Evolutionary conservation across 1,139 yeast genomes (phyloP).

Genomic region (Nakaseomyces bracarensis): DNA sequence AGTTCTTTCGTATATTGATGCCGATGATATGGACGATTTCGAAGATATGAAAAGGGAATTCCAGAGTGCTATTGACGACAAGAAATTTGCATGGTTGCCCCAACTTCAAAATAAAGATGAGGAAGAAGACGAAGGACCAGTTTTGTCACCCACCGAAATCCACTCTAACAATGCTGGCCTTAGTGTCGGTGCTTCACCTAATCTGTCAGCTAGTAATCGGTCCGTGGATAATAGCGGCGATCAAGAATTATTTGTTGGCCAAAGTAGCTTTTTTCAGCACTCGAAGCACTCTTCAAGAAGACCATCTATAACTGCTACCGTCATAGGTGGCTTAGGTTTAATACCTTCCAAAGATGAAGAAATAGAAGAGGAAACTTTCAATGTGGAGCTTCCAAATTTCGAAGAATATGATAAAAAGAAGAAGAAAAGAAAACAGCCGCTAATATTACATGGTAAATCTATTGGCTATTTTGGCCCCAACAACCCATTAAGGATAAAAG

Average conservation of each 20-base stretch:
- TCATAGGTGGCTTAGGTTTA: neutral
- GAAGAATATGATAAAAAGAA: conserved; percentile 14
- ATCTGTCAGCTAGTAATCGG: neutral
- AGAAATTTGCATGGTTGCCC: conserved; percentile 28
- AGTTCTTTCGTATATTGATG: conserved; percentile 25
- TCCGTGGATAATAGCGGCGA: neutral
- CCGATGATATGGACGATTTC: conserved; percentile 31
- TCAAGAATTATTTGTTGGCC: neutral
- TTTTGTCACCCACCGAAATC: neutral
- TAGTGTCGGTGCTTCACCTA: neutral
- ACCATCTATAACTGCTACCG: neutral
- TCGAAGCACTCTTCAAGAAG: conserved; percentile 4
- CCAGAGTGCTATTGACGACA: conserved; percentile 21
- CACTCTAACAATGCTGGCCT: neutral
- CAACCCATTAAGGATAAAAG: conserved; percentile 30
- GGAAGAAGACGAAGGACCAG: neutral
- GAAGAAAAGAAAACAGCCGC: conserved; percentile 11
- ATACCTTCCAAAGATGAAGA: conserved; percentile 9
- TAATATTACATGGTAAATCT: conserved; percentile 37
- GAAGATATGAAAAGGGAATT: conserved; percentile 29
- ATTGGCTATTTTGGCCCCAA: conserved; percentile 33
- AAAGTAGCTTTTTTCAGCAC: neutral
- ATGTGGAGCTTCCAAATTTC: conserved; percentile 21
- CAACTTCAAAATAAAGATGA: conserved; percentile 12
- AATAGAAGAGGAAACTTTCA: conserved; percentile 10